These are phyloP conservation scores for Endoconidiophora laricicola DNA, from an alignment of 2,329 filamentous ascomycete genomes.

Conservation along the genomic window DNA sequence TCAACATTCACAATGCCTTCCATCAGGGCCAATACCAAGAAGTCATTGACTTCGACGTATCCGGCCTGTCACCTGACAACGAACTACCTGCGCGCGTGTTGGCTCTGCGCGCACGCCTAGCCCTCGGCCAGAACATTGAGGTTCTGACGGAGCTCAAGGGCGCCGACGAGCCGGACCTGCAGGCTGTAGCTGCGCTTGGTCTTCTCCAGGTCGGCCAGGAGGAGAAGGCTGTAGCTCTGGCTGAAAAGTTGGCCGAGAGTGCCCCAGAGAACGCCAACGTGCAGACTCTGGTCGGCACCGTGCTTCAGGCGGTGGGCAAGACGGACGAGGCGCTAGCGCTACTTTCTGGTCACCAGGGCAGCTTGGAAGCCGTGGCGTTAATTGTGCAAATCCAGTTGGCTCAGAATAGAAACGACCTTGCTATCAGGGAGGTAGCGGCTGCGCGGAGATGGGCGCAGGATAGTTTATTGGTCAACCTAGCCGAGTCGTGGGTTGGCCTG, in stretches of 20 bases:
- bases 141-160: slow-evolving; percentile 54
- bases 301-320: slow-evolving; percentile 64
- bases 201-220: slow-evolving; percentile 43
- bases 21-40: slow-evolving; percentile 71
- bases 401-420: slow-evolving; percentile 82
- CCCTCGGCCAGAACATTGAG: slow-evolving; percentile 58
- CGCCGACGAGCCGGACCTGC: slow-evolving; percentile 47
- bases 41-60: slow-evolving; percentile 72
- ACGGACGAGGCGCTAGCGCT: slow-evolving; percentile 73
- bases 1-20: slow-evolving; percentile 56
- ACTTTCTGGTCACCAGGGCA: slow-evolving; percentile 70
- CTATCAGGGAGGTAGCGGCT: slow-evolving; percentile 70
- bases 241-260: slow-evolving; percentile 51
- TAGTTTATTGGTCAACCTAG: slow-evolving; percentile 79
- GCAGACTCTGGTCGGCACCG: slow-evolving; percentile 65
- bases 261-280: slow-evolving; percentile 61
- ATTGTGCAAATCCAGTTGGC: slow-evolving; percentile 85
- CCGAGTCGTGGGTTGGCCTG: slow-evolving; percentile 87
- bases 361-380: slow-evolving; percentile 62
- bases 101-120: slow-evolving; percentile 66
- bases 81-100: slow-evolving; percentile 59
- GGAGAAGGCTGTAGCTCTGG: slow-evolving; percentile 42
- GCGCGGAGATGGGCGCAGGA: slow-evolving; percentile 93
- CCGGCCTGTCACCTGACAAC: slow-evolving; percentile 64
- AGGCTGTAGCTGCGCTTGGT: slow-evolving; percentile 62